phyloP scores from a whole-genome alignment of 202 grass and related monocot species.

The Thinopyrum obtusiflorum region DNA sequence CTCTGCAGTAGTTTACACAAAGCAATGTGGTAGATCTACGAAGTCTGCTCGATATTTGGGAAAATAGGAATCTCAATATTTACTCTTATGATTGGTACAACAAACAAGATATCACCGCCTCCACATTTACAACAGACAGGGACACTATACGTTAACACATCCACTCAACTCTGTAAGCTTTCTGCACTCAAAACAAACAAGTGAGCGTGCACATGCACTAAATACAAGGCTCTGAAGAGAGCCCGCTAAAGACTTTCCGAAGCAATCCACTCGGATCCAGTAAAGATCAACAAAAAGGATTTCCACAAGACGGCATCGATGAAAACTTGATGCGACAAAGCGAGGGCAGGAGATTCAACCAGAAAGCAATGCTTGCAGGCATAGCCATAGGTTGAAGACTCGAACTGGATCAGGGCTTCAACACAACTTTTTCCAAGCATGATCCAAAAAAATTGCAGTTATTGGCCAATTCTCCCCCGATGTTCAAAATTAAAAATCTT shows the following conservation, averaged over 20 bases:
- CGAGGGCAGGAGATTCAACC: not conserved
- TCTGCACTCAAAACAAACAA: not conserved
- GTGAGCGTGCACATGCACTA: not conserved
- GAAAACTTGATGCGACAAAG: not conserved
- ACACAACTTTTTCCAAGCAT: not conserved
- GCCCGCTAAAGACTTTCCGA: not conserved
- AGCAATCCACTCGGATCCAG: conserved; percentile 1
- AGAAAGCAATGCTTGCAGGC: not conserved
- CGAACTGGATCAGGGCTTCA: not conserved
- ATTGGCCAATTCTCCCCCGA: not conserved
- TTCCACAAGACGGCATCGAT: not conserved
- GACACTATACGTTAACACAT: not conserved
- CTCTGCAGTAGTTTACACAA: not conserved
- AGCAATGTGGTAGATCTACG: not conserved
- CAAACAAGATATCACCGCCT: not conserved
- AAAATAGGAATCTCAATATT: not conserved
- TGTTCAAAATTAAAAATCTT: not conserved
- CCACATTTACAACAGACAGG: not conserved
- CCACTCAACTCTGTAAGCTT: not conserved
- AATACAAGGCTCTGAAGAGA: conserved; percentile 22
- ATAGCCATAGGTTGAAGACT: not conserved
- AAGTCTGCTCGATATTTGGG: not conserved
- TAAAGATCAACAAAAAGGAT: not conserved
- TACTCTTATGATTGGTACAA: conserved; percentile 1
- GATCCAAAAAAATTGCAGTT: not conserved